Evolutionary conservation across 805 yeast species (phyloP), one percentile per base, ranked within the genome.

Genomic region (Ogataea nakhonphanomensis): DNA sequence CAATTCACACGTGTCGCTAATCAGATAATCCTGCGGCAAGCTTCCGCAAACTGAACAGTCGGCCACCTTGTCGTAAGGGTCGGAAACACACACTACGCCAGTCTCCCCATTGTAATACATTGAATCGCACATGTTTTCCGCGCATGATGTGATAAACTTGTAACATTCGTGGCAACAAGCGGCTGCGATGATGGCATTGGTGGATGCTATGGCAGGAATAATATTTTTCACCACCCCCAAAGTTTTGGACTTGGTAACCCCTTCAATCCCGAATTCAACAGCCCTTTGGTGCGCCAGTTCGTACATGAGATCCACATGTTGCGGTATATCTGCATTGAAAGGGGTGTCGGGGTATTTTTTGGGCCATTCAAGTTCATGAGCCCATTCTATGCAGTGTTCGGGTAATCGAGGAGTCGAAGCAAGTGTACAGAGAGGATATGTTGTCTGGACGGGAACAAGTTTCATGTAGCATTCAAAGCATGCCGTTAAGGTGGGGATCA

Each of bases 321-420:
- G 77, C 0, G 79, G 76, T 32, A 69, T 58, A 59, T 90, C 97
- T 37, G 81, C 73, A 56, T 89, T 89, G 40, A 84, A 74, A 39
- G 65, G 66, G 23, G 54, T 61, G 26, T 62, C 69, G 8, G 73
- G 70, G 41, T 73, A 72, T 3, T 50, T 47, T 34, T 68, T 62
- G 1, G 81, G 81, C 95, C 96, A 87, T 50, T 78, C 81, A 3
- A 86, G 66, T 24, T 79, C 81, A 44, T 79, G 77, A 1, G 91
- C 89, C 84, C 93, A 91, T 59, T 90, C 96, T 8, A 91, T 81
- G 54, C 97, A 89, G 61, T 91, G 98, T 53, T 90, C 96, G 0
- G 96, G 93, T 7, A 88, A 63, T 45, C 98, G 65, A n/a, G 98
- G 98, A 7, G 93, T 88, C 43, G 89, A 84, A 2, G 96, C 95